Base-by-base conservation (phyloP, 805 yeast species). In the Ogataea thermomethanolica region DNA sequence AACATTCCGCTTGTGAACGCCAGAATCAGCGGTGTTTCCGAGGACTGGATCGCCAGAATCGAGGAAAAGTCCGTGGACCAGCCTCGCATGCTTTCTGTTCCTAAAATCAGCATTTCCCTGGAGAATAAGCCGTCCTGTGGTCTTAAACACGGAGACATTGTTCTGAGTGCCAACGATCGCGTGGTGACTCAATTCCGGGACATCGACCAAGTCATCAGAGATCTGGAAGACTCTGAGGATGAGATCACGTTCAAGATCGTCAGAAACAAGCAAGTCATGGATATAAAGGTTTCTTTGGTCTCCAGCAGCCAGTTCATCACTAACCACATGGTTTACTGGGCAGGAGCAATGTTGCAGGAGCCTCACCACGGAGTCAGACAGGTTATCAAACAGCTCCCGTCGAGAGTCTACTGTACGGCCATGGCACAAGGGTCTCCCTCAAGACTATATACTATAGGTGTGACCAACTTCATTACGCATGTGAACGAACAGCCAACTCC, bases 301-400 rank as follows among this genome's bases (percentile, higher is more conserved):
- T 74, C 76, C 14, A 73, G 89, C 3, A 66, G 70, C 22, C 70
- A 72, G 28, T 64, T 78, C 33, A 67, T 72, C 41, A 87, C 95
- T 1, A 73, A 76, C 27, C 80, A 81, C 40, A 66, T 87, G 28
- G 81, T 85, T 7, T 70, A 75, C 35, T 90, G 95, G 93, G 78
- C 89, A 37, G 96, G 96, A 15, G 81, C 89, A 28, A 65, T 83
- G 5, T 61, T 90, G 25, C 97, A 90, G 57, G 74, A 78, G 27
- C 96, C 96, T n/a, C 96, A 88, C 61, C 95, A 84, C 56, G 91
- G 93, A 7, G 96, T 89, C 12, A 77, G 90, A 47, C 96, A 89
- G 65, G 79, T 84, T 27, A 81, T 85, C 75, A 76, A 77, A 38
- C 70, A 75, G 41, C 67, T 87, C 37, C 96, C 95, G 9, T 81